Conservation (phyloP, 2,329 filamentous ascomycete genomes). For the Diaporthe amygdali region DNA sequence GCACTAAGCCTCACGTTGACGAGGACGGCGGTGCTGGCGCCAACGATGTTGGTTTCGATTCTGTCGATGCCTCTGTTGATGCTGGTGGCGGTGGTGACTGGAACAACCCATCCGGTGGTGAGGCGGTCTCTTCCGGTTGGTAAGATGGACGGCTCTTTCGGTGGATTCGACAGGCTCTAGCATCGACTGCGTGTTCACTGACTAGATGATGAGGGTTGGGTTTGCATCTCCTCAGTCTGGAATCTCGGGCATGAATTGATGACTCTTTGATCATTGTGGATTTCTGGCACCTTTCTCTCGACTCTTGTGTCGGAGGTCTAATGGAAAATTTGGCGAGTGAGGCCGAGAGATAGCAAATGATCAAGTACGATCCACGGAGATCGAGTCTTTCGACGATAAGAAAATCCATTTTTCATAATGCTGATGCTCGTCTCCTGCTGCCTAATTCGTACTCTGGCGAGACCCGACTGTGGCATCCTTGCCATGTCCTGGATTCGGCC, state of each 20-base stretch:
- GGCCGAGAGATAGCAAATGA: not conserved
- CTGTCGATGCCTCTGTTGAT: conserved; percentile 14
- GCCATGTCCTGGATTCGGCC: not conserved
- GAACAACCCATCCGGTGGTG: conserved; percentile 8
- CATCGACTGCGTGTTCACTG: not conserved
- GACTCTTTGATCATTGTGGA: not conserved
- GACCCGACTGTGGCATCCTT: not conserved
- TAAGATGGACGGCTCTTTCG: not conserved
- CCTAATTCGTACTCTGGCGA: not conserved
- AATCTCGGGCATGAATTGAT: not conserved
- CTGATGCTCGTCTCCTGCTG: not conserved
- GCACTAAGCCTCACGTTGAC: conserved; percentile 38
- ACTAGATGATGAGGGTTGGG: not conserved
- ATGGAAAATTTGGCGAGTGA: not conserved
- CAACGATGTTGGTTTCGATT: conserved; percentile 8
- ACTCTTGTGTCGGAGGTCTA: not conserved
- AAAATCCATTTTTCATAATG: not conserved
- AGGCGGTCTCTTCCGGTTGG: not conserved
- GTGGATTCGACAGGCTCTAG: not conserved
- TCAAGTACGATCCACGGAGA: not conserved
- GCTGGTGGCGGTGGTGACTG: conserved; percentile 19
- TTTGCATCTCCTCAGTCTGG: not conserved
- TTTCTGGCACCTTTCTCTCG: conserved; percentile 5
- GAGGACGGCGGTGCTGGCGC: conserved; percentile 29
- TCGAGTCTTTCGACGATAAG: not conserved